Percentiles rank a stretch among this genome's conserved stretches.
Conservation (phyloP, 176 grass and related monocot species). For the Olyra latifolia region DNA sequence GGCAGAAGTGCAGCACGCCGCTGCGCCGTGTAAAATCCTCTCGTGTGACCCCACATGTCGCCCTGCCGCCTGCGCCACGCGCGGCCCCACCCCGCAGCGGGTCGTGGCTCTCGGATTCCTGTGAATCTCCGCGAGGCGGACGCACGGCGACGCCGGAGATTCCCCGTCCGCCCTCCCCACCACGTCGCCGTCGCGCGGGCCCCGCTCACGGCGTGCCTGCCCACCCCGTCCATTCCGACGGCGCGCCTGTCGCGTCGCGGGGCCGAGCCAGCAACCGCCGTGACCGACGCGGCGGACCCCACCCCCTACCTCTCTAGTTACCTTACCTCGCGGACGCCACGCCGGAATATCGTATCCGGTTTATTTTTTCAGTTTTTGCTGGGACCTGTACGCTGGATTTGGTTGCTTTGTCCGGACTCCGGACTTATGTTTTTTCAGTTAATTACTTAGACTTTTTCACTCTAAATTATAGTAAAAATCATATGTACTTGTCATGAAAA, state of each 20-base stretch:
- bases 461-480: too few relatives aligned
- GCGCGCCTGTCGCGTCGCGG: neutral
- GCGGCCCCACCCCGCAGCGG: neutral
- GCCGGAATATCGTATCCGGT: neutral
- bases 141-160: slow-evolving; percentile 33
- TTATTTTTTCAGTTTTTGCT: too few relatives aligned
- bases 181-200: neutral
- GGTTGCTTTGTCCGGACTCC: too few relatives aligned
- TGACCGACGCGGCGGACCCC: slow-evolving; percentile 12
- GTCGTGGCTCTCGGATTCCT: slow-evolving; percentile 5
- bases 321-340: neutral
- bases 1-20: neutral
- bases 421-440: too few relatives aligned
- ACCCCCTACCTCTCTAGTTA: too few relatives aligned
- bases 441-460: too few relatives aligned
- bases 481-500: too few relatives aligned
- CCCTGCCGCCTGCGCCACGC: fast-evolving
- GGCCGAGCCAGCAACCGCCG: neutral
- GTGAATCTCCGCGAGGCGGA: slow-evolving; percentile 37
- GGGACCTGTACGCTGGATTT: too few relatives aligned
- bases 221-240: neutral
- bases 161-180: neutral
- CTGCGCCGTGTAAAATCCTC: neutral
- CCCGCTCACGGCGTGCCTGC: neutral
- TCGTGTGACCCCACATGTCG: neutral